Conservation (phyloP, 1,284 basidiomycete genomes). For the Ganoderma boninense region DNA sequence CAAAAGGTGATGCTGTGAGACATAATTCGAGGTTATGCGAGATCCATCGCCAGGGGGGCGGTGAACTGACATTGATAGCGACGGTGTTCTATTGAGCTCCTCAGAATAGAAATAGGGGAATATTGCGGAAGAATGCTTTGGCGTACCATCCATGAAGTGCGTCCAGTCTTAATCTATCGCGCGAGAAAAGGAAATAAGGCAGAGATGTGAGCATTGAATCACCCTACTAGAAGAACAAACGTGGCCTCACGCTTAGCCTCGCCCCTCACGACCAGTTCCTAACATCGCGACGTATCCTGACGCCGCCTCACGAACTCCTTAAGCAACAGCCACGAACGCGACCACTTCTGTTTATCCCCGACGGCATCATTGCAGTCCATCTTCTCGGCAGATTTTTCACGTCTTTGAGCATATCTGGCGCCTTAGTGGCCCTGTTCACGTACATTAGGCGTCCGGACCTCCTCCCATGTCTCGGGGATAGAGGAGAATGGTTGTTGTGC, state of each 20-base stretch:
- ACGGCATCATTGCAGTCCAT: slow-evolving; percentile 83
- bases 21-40: background rate
- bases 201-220: slow-evolving; percentile 19
- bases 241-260: slow-evolving; percentile 47
- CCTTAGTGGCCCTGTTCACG: too few relatives aligned
- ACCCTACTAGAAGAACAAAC: slow-evolving; percentile 44
- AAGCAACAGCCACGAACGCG: slow-evolving; percentile 80
- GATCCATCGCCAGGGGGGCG: slow-evolving; percentile 8
- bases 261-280: slow-evolving; percentile 50
- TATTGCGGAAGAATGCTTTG: too few relatives aligned
- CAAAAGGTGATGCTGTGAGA: slow-evolving; percentile 1
- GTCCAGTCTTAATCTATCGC: slow-evolving; percentile 84
- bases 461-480: too few relatives aligned
- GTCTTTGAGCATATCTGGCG: too few relatives aligned
- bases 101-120: background rate
- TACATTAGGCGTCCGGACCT: too few relatives aligned
- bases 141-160: slow-evolving; percentile 78
- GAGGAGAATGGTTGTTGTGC: too few relatives aligned
- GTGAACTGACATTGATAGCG: slow-evolving; percentile 72
- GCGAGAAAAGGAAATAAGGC: slow-evolving; percentile 41
- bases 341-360: slow-evolving; percentile 90
- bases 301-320: slow-evolving; percentile 72
- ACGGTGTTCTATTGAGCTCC: slow-evolving; percentile 66
- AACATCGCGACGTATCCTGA: slow-evolving; percentile 55
- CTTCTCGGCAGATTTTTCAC: slow-evolving; percentile 35